Evolutionary conservation across 1,284 basidiomycete genomes (phyloP).

Genomic region (Phellopilus nigrolimitatus): DNA sequence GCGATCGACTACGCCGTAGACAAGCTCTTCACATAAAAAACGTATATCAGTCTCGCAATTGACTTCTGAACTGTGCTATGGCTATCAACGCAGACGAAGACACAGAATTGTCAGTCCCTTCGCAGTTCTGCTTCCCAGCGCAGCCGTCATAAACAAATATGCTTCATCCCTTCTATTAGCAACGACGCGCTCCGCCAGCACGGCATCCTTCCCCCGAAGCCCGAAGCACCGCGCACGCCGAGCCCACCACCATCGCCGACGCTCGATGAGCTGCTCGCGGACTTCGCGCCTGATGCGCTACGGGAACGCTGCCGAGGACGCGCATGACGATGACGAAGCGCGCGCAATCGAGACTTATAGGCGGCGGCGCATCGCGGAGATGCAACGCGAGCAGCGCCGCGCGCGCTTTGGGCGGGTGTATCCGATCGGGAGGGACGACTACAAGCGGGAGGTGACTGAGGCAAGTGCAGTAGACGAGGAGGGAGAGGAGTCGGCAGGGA

Average conservation of each 20-base stretch:
- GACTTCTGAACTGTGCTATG: slow-evolving; percentile 34
- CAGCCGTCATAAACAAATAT: slow-evolving; percentile 2
- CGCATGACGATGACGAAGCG: slow-evolving; percentile 72
- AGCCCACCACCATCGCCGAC: slow-evolving; percentile 67
- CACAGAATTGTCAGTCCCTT: slow-evolving; percentile 78
- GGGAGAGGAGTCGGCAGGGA: slow-evolving; percentile 59
- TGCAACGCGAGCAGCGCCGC: slow-evolving; percentile 55
- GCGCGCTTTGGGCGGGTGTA: slow-evolving; percentile 83
- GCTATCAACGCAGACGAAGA: slow-evolving; percentile 80
- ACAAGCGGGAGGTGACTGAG: slow-evolving; percentile 92
- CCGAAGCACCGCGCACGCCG: slow-evolving; percentile 63
- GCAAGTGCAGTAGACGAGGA: slow-evolving; percentile 74
- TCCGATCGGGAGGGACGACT: slow-evolving; percentile 90
- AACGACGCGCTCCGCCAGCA: slow-evolving; percentile 91
- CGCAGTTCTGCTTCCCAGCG: neutral
- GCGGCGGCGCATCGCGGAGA: slow-evolving; percentile 61
- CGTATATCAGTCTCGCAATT: neutral
- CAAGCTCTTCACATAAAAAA: neutral
- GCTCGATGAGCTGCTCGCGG: slow-evolving; percentile 62
- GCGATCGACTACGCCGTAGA: slow-evolving; percentile 1
- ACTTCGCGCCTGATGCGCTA: too few species aligned
- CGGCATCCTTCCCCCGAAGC: slow-evolving; percentile 81
- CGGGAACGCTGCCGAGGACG: slow-evolving; percentile 64
- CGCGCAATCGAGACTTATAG: slow-evolving; percentile 70
- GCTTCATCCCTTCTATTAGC: slow-evolving; percentile 37